A percentile compares a stretch with the other conserved stretches of the same genome.
phyloP scores from a whole-genome alignment of 805 yeast genomes.

The Sugiyamaella qingdaonensis region DNA sequence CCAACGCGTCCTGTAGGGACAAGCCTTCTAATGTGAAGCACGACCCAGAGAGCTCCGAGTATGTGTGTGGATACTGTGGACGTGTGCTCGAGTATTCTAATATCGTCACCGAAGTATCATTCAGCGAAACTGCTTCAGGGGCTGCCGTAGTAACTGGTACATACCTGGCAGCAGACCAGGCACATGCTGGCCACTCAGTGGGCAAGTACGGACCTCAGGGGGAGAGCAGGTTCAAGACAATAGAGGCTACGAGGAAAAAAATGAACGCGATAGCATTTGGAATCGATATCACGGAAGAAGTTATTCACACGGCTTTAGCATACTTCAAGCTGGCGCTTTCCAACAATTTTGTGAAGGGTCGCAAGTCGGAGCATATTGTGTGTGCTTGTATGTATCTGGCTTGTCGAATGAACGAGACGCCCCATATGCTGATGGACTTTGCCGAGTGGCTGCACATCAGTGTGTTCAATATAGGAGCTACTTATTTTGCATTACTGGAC shows the following conservation, averaged over 20 bases:
- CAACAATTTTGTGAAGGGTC: slow-evolving; percentile 92
- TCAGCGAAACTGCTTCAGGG: slow-evolving; percentile 87
- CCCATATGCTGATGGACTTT: slow-evolving; percentile 94
- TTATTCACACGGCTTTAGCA: slow-evolving; percentile 79
- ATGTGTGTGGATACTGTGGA: slow-evolving; percentile 82
- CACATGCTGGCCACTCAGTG: slow-evolving; percentile 59
- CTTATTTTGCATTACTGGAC: slow-evolving; percentile 90
- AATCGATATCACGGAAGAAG: slow-evolving; percentile 73
- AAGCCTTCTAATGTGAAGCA: background rate
- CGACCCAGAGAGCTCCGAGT: slow-evolving; percentile 40
- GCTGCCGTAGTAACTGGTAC: slow-evolving; percentile 96
- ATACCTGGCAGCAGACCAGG: slow-evolving; percentile 83
- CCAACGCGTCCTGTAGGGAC: slow-evolving; percentile 5
- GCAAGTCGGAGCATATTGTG: slow-evolving; percentile 90
- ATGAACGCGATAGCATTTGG: slow-evolving; percentile 77
- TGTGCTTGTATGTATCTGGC: slow-evolving; percentile 95
- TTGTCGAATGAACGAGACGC: slow-evolving; percentile 85
- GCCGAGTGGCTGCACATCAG: slow-evolving; percentile 85
- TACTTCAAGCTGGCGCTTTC: slow-evolving; percentile 87
- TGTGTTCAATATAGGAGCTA: slow-evolving; percentile 93
- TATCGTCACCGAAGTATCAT: slow-evolving; percentile 91
- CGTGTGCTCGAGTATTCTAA: slow-evolving; percentile 86
- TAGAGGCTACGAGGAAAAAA: slow-evolving; percentile 75
- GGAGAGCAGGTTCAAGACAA: slow-evolving; percentile 85
- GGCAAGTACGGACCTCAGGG: slow-evolving; percentile 46